These are phyloP conservation scores for Aspergillus heteromorphus DNA, from an alignment of 495 filamentous ascomycete genomes.

Conservation along the genomic window DNA sequence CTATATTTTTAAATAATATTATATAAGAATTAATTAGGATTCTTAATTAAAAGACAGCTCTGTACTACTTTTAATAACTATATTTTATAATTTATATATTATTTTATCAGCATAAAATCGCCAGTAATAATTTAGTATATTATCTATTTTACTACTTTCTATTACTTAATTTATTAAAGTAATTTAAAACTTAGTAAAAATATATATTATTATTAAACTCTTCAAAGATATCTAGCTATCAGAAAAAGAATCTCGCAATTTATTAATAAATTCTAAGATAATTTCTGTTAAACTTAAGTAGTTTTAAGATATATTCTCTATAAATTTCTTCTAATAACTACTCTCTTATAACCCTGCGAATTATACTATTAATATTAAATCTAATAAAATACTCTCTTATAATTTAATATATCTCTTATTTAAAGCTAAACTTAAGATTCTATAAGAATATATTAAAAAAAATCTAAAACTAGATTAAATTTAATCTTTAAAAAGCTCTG, in stretches of 20 bases:
- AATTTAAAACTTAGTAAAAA: not conserved
- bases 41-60: not conserved
- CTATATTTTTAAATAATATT: not conserved
- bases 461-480: no score
- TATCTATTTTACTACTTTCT: not conserved
- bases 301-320: not conserved
- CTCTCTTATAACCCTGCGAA: not conserved
- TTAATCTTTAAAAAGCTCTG: no score
- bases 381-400: not conserved
- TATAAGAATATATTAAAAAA: no score
- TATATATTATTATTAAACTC: not conserved
- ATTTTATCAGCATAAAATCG: not conserved
- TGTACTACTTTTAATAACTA: not conserved
- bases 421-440: no score
- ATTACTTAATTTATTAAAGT: not conserved
- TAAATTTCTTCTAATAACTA: not conserved
- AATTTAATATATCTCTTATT: no score
- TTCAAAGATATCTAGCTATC: not conserved
- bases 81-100: not conserved
- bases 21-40: not conserved
- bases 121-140: not conserved
- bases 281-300: not conserved
- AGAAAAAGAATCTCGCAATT: not conserved
- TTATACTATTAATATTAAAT: not conserved
- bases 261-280: not conserved